Base-by-base conservation (phyloP, 345 rosid genomes). In the Populus pruinosa region DNA sequence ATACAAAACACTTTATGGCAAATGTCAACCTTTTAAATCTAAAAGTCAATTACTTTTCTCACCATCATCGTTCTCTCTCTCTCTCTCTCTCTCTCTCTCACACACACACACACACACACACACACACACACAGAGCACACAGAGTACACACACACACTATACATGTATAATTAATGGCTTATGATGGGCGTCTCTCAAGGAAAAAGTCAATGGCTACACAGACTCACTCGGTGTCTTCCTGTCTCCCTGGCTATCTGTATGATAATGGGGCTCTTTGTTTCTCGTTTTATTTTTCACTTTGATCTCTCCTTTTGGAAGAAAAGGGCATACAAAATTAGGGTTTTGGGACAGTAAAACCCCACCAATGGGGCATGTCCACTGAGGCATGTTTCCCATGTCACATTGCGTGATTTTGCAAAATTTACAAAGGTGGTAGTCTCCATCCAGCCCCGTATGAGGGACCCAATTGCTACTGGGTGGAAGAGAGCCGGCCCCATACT, bases 151-250 rank as follows among this genome's bases (percentile, higher is more conserved):
- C 31, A 63, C 9, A 39, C 14, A 41, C 29, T 56, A 69, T 67
- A 72, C 72, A 73, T 71, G 81, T 70, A 73, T 78, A 76, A 79
- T 79, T 83, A 81, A 80, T 80, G 78, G 86, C 63, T 69, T 70
- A 82, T 82, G 88, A 82, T 87, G 82, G 65, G 70, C 39, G 39
- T 41, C 47, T 23, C 69, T 53, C 62, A 13, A 7, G 39, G 76
- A 59, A 76, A 62, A 81, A 87, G 87, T 85, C 89, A 83, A 87
- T 85, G 90, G 82, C 79, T 80, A 79, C 85, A 77, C 84, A 84
- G 72, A 82, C 81, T 86, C 82, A 43, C 72, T 82, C 71, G 85
- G 79, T 87, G 87, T 89, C 83, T 86, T 85, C 88, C 77, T 87
- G 89, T 87, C 92, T 78, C 88, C 89, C 74, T 53, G 33, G 12